These are phyloP conservation scores for Cystofilobasidium ferigula DNA, from an alignment of 768 basidiomycete genomes.

Conservation along the genomic window DNA sequence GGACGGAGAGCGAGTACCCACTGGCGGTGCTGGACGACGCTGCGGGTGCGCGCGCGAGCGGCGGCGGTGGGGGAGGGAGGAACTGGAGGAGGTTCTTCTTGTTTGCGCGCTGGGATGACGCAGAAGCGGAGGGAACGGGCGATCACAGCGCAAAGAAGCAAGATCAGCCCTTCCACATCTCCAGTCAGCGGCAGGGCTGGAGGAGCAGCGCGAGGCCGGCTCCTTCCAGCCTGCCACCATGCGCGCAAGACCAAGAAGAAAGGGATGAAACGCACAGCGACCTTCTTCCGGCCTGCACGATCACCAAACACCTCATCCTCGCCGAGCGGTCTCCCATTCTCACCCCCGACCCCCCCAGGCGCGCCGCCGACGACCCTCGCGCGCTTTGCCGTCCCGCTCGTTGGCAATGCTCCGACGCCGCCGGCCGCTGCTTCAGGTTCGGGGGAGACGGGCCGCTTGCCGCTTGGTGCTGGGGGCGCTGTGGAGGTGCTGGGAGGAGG, in stretches of 20 bases:
- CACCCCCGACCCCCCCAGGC: background rate
- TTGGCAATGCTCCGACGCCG: background rate
- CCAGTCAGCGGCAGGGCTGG: too few relatives aligned
- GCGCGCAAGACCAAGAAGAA: too few relatives aligned
- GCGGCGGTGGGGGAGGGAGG: constrained; percentile 15
- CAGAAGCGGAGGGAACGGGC: background rate
- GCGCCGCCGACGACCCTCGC: background rate
- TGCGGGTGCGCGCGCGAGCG: background rate
- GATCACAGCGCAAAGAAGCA: too few relatives aligned
- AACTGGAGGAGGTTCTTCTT: constrained; percentile 5
- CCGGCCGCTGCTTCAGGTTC: background rate
- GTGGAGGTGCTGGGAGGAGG: background rate
- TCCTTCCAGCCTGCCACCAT: too few relatives aligned
- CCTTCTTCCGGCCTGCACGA: too few relatives aligned
- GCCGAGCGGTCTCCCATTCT: background rate
- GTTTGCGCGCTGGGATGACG: constrained; percentile 2
- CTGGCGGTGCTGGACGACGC: too few relatives aligned
- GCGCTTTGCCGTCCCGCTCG: background rate
- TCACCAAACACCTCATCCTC: background rate
- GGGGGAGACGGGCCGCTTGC: constrained; percentile 4
- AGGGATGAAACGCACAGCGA: too few relatives aligned
- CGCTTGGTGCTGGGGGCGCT: background rate
- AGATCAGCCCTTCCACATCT: too few relatives aligned
- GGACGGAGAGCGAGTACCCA: background rate
- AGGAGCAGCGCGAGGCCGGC: too few relatives aligned